These are phyloP conservation scores for Tritrichomonas musculus DNA, from an alignment of 208 protist genomes.

Conservation along the genomic window DNA sequence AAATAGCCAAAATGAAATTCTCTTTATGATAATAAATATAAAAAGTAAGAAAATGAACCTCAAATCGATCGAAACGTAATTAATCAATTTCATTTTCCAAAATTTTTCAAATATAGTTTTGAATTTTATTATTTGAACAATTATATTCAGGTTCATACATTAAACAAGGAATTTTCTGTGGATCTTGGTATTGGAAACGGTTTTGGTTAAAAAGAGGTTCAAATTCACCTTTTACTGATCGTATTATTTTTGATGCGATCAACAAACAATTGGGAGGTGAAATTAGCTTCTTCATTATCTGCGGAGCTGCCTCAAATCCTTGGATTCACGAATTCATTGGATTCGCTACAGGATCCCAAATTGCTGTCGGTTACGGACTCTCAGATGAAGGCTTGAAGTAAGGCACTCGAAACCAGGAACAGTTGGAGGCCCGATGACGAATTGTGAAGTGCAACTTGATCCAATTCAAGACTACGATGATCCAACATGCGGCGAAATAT, in stretches of 20 bases:
- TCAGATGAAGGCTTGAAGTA: neutral
- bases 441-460: neutral
- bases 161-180: neutral
- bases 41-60: too few relatives aligned
- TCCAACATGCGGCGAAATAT: neutral
- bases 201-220: neutral
- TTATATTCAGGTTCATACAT: conserved; percentile 28
- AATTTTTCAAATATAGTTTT: too few relatives aligned
- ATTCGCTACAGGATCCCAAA: neutral
- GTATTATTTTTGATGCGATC: neutral
- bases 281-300: neutral
- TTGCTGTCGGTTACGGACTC: neutral
- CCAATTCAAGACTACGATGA: conserved; percentile 26
- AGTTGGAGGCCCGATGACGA: neutral
- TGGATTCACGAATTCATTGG: neutral
- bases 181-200: neutral
- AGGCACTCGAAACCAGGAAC: neutral
- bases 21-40: too few relatives aligned
- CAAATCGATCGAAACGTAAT: too few relatives aligned
- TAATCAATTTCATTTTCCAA: too few relatives aligned
- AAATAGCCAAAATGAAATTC: too few relatives aligned
- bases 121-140: too few relatives aligned
- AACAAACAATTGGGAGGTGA: neutral
- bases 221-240: neutral
- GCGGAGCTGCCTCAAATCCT: neutral